Conservation (phyloP, 1,139 yeast species). For the Nakaseomyces kungkrabaensis region DNA sequence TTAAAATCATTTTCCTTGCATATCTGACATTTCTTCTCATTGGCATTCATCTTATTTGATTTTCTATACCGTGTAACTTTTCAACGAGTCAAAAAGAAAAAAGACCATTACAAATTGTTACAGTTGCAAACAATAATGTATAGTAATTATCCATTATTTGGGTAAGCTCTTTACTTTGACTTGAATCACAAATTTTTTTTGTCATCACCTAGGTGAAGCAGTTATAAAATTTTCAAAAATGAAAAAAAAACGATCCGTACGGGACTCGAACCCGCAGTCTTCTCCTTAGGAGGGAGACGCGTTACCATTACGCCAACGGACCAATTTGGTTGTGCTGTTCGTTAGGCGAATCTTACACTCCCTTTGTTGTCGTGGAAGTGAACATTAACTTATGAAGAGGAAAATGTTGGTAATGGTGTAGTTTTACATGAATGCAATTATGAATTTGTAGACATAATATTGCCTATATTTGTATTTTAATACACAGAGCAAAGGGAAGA, state of each 20-base stretch:
- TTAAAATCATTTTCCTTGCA: conserved; percentile 37
- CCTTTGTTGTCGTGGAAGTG: neutral
- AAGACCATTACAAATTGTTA: too few species aligned
- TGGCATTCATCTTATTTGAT: neutral
- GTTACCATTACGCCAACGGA: conserved; percentile 92
- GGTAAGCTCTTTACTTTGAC: too few species aligned
- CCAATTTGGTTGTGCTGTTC: conserved; percentile 26
- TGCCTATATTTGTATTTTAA: neutral
- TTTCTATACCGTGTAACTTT: too few species aligned
- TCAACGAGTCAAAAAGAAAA: too few species aligned
- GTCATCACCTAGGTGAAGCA: too few species aligned
- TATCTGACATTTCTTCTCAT: conserved; percentile 35
- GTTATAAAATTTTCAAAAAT: neutral
- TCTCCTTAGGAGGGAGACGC: conserved; percentile 95
- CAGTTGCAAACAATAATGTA: too few species aligned
- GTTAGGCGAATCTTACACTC: neutral
- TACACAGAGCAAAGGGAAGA: neutral
- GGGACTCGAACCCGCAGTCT: conserved; percentile 97
- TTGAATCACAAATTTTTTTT: neutral
- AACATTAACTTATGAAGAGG: neutral
- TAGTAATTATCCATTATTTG: too few species aligned
- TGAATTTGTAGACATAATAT: too few species aligned
- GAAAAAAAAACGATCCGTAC: conserved; percentile 50
- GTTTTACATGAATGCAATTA: too few species aligned
- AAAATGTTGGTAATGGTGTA: too few species aligned